phyloP scores from a whole-genome alignment of 768 basidiomycete genomes.

The Boletus speciosus region DNA sequence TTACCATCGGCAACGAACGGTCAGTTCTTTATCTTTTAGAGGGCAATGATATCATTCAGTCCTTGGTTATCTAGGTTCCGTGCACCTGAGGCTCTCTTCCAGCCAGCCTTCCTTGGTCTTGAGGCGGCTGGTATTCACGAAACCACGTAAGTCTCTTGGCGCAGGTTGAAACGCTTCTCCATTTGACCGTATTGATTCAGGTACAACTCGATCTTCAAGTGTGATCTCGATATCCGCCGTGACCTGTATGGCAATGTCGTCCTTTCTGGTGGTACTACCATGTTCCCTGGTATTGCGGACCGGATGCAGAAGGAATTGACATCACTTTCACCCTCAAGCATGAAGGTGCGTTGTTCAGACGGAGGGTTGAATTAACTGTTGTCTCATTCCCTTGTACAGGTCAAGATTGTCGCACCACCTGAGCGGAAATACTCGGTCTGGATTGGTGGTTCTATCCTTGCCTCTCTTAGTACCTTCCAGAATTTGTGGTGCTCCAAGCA shows the following conservation, averaged over 20 bases:
- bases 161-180: neutral
- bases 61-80: slow-evolving; percentile 41
- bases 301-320: slow-evolving; percentile 95
- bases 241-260: slow-evolving; percentile 36
- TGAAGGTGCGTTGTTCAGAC: slow-evolving; percentile 56
- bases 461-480: slow-evolving; percentile 93
- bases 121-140: slow-evolving; percentile 85
- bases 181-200: slow-evolving; percentile 22
- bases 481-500: slow-evolving; percentile 93
- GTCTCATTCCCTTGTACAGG: slow-evolving; percentile 33
- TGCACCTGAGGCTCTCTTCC: slow-evolving; percentile 55
- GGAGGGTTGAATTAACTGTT: neutral
- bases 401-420: slow-evolving; percentile 91
- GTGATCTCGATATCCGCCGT: slow-evolving; percentile 64
- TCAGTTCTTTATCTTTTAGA: slow-evolving; percentile 16
- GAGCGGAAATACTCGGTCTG: slow-evolving; percentile 96
- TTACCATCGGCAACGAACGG: slow-evolving; percentile 76
- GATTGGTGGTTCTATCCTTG: slow-evolving; percentile 86
- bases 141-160: slow-evolving; percentile 43
- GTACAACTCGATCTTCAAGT: slow-evolving; percentile 59
- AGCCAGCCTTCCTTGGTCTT: slow-evolving; percentile 57
- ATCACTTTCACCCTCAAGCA: slow-evolving; percentile 71
- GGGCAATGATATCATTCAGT: neutral
- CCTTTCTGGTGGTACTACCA: slow-evolving; percentile 81
- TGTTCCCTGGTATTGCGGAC: slow-evolving; percentile 96